Conservation (phyloP, 306 rosid species). For the Geum urbanum region DNA sequence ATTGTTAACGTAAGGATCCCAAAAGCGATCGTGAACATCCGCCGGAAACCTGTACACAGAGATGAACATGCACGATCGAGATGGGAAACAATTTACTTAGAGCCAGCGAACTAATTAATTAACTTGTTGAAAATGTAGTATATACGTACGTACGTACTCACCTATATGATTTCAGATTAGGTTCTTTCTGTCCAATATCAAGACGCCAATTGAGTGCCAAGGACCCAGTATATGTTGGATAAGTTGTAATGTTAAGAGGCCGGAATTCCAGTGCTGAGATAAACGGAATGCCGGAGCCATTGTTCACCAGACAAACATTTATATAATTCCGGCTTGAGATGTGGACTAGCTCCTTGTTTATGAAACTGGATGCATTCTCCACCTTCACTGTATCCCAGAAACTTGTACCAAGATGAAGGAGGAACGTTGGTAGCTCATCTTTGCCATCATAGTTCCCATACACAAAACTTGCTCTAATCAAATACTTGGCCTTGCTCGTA, state of each 20-base stretch:
- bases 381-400: constrained; percentile 29
- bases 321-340: neutral
- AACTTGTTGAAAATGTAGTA: neutral
- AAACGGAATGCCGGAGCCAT: constrained; percentile 3
- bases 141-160: neutral
- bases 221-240: neutral
- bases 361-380: neutral
- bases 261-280: constrained; percentile 15
- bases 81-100: neutral
- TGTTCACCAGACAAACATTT: constrained; percentile 15
- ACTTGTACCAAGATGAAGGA: constrained; percentile 31
- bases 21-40: constrained; percentile 42
- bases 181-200: neutral
- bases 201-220: neutral
- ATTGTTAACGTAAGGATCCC: constrained; percentile 24
- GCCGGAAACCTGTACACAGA: constrained; percentile 24
- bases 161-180: neutral
- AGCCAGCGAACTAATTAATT: no score
- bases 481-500: constrained; percentile 23
- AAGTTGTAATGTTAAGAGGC: neutral
- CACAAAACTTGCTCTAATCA: constrained; percentile 37
- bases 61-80: neutral
- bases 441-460: constrained; percentile 37
- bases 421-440: constrained; percentile 21
- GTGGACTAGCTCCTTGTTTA: constrained; percentile 37